Conservation (phyloP, 306 rosid genomes). For the Lathyrus tuberosus region DNA sequence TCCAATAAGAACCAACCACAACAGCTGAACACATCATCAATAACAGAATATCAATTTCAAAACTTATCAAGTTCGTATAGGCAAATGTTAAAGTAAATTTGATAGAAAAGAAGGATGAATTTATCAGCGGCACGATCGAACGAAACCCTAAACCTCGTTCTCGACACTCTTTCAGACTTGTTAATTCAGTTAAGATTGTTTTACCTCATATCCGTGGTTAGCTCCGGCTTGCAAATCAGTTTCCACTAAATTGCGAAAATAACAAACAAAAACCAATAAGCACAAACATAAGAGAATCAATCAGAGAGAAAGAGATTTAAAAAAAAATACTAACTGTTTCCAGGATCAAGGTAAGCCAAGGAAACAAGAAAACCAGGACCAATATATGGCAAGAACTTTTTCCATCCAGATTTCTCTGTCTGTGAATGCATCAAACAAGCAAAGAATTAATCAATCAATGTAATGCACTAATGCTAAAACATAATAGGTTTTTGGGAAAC, state of each 20-base stretch:
- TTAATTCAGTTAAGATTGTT: neutral
- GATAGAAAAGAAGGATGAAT: no score
- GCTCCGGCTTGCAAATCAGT: constrained; percentile 98
- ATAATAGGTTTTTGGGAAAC: no score
- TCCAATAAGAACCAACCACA: constrained; percentile 90
- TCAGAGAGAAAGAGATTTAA: neutral
- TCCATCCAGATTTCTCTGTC: constrained; percentile 69
- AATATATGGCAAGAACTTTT: constrained; percentile 57
- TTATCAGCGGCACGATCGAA: no score
- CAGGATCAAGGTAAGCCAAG: constrained; percentile 92
- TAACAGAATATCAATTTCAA: neutral
- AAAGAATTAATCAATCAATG: neutral
- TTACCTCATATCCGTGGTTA: constrained; percentile 75
- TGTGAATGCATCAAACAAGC: neutral
- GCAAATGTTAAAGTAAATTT: neutral
- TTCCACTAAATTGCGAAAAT: constrained; percentile 61
- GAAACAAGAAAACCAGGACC: constrained; percentile 95
- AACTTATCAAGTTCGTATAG: neutral
- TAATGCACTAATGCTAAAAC: constrained; percentile 4
- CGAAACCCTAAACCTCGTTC: neutral
- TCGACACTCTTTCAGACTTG: neutral
- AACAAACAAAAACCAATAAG: constrained; percentile 7
- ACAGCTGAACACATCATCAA: constrained; percentile 51
- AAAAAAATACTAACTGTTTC: constrained; percentile 62
- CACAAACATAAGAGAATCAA: neutral